Conservation (phyloP, 306 rosid species). For the Trifolium repens region DNA sequence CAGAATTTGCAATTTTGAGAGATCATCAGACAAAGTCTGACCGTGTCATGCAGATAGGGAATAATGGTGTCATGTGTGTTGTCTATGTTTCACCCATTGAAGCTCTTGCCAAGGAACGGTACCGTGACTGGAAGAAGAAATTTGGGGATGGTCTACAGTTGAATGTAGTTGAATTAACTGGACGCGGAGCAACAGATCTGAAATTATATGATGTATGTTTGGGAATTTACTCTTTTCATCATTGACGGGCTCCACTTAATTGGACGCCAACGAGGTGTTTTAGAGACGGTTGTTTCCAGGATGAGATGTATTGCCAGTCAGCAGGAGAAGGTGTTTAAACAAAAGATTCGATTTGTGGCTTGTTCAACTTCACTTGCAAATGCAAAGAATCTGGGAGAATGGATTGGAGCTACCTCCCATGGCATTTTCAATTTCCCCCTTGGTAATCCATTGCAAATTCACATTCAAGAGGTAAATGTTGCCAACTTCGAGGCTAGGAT, state of each 20-base stretch:
- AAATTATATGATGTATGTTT: slow-evolving; percentile 64
- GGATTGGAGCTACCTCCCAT: slow-evolving; percentile 94
- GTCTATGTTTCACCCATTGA: slow-evolving; percentile 85
- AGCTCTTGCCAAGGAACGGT: slow-evolving; percentile 81
- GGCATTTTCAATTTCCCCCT: slow-evolving; percentile 92
- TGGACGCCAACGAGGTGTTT: slow-evolving; percentile 85
- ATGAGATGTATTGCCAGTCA: slow-evolving; percentile 88
- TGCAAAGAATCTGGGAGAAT: slow-evolving; percentile 94
- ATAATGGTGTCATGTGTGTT: slow-evolving; percentile 65
- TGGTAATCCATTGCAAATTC: slow-evolving; percentile 81
- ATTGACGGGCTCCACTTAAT: slow-evolving; percentile 87
- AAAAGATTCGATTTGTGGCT: slow-evolving; percentile 86
- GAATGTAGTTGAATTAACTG: slow-evolving; percentile 77
- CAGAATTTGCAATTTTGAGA: no score
- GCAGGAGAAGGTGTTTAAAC: slow-evolving; percentile 42
- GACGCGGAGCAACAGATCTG: slow-evolving; percentile 55
- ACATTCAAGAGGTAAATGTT: slow-evolving; percentile 81
- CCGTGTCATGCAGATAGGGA: no score
- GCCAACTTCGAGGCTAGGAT: slow-evolving; percentile 89
- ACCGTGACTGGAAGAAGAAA: slow-evolving; percentile 81
- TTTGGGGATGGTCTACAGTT: slow-evolving; percentile 70
- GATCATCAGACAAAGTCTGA: no score
- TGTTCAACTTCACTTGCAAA: slow-evolving; percentile 92
- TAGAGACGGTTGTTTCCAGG: slow-evolving; percentile 84
- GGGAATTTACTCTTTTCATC: slow-evolving; percentile 83